phyloP scores from a whole-genome alignment of 2,329 filamentous ascomycete species.

The Fusarium succisae region DNA sequence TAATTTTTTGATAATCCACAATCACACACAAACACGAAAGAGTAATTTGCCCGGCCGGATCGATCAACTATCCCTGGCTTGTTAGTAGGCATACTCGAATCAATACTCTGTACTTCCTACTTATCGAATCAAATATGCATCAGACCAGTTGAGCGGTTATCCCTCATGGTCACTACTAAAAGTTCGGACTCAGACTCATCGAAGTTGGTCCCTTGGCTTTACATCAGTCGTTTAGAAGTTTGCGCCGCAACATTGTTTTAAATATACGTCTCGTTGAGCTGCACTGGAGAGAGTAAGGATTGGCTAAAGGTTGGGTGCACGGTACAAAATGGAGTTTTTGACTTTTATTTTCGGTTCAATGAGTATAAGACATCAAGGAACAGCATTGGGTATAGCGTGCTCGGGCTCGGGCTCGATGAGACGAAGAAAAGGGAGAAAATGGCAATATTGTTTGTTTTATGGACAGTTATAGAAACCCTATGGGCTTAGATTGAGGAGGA shows the following conservation, averaged over 20 bases:
- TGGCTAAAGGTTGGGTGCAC: not conserved
- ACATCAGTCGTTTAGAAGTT: slow-evolving; percentile 13
- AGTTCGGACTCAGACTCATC: slow-evolving; percentile 11
- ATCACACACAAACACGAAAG: not conserved
- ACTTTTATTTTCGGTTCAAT: not conserved
- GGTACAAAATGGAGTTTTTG: slow-evolving; percentile 22
- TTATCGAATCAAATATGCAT: not conserved
- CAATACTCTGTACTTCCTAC: slow-evolving; percentile 4
- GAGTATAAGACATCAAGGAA: not conserved
- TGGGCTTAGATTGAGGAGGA: slow-evolving; percentile 22
- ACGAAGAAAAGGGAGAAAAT: not conserved
- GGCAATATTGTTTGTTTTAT: slow-evolving; percentile 14
- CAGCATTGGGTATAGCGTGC: slow-evolving; percentile 8
- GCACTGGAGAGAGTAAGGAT: not conserved
- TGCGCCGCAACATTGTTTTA: slow-evolving; percentile 3
- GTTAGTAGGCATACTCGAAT: not conserved
- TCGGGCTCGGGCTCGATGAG: not conserved
- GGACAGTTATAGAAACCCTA: slow-evolving; percentile 31
- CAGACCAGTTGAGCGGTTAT: not conserved
- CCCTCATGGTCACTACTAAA: not conserved
- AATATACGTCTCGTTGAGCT: not conserved
- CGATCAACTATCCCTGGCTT: not conserved
- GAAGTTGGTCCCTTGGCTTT: not conserved
- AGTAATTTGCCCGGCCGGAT: not conserved
- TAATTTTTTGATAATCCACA: slow-evolving; percentile 5